phyloP scores from a whole-genome alignment of 2,329 filamentous ascomycete species.

The Xylaria arbuscula region DNA sequence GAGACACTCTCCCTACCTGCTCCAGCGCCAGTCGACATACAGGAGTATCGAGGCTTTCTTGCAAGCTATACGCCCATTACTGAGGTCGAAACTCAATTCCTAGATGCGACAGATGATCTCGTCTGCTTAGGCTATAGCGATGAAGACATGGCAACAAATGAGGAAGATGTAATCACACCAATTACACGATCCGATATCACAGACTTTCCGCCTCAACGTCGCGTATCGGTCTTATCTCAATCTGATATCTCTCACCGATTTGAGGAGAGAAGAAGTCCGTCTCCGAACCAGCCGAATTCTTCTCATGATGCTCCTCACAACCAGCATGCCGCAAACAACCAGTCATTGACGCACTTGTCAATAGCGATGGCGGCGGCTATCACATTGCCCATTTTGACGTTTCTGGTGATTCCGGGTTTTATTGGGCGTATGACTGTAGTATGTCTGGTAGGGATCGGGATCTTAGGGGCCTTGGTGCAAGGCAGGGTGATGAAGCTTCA shows the following conservation, averaged over 20 bases:
- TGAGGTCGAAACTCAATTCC: conserved; percentile 69
- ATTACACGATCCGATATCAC: conserved; percentile 36
- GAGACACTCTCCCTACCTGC: conserved; percentile 61
- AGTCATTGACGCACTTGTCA: conserved; percentile 50
- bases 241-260: conserved; percentile 33
- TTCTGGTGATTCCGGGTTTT: conserved; percentile 67
- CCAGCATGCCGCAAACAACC: conserved; percentile 8
- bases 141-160: conserved; percentile 41
- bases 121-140: conserved; percentile 54
- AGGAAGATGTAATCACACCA: conserved; percentile 40
- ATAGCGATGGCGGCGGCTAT: conserved; percentile 62
- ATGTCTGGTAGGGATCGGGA: conserved; percentile 61
- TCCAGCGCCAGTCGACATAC: conserved; percentile 63
- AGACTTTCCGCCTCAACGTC: conserved; percentile 21
- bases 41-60: conserved; percentile 65
- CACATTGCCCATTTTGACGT: conserved; percentile 68
- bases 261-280: conserved; percentile 30
- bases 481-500: conserved; percentile 40
- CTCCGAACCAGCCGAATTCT: conserved; percentile 7
- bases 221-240: conserved; percentile 31
- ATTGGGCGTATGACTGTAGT: conserved; percentile 68
- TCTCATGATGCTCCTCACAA: neutral
- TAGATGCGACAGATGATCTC: conserved; percentile 66
- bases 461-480: conserved; percentile 50
- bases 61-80: conserved; percentile 65